These are phyloP conservation scores for Eutrema heterophyllum DNA, from an alignment of 345 rosid genomes.

Conservation along the genomic window DNA sequence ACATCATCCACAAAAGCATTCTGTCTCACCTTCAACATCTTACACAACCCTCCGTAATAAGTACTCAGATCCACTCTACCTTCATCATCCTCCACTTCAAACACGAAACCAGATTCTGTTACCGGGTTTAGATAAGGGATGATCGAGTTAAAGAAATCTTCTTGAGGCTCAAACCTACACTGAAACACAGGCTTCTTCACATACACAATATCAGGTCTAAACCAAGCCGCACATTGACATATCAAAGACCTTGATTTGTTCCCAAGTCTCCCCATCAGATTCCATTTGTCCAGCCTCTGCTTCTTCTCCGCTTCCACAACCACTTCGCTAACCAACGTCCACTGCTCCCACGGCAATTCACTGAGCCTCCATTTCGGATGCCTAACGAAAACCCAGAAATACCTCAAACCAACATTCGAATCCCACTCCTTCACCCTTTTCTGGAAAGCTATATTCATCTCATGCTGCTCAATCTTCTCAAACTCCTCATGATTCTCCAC, in stretches of 20 bases:
- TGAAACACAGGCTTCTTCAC: conserved; percentile 92
- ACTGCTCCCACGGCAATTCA: conserved; percentile 88
- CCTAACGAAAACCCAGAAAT: conserved; percentile 87
- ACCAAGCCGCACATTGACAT: conserved; percentile 84
- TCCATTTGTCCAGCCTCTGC: conserved; percentile 91
- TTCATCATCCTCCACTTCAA: conserved; percentile 60
- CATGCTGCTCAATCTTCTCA: conserved; percentile 84
- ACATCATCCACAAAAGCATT: conserved; percentile 96
- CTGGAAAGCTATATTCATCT: conserved; percentile 73
- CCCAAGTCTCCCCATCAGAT: conserved; percentile 89
- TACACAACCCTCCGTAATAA: conserved; percentile 84
- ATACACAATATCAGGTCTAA: conserved; percentile 85
- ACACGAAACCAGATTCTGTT: conserved; percentile 53
- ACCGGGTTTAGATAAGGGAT: conserved; percentile 59
- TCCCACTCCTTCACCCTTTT: conserved; percentile 58
- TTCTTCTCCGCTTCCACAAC: conserved; percentile 63
- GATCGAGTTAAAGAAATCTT: conserved; percentile 56
- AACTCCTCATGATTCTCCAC: conserved; percentile 73
- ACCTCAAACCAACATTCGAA: conserved; percentile 58
- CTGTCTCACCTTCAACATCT: conserved; percentile 69
- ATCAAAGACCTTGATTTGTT: conserved; percentile 63
- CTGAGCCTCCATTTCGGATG: conserved; percentile 83
- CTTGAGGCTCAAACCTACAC: conserved; percentile 89
- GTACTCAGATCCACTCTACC: conserved; percentile 61
- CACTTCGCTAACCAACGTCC: conserved; percentile 89